phyloP scores from a whole-genome alignment of 495 filamentous ascomycete genomes.

The Choiromyces venosus region DNA sequence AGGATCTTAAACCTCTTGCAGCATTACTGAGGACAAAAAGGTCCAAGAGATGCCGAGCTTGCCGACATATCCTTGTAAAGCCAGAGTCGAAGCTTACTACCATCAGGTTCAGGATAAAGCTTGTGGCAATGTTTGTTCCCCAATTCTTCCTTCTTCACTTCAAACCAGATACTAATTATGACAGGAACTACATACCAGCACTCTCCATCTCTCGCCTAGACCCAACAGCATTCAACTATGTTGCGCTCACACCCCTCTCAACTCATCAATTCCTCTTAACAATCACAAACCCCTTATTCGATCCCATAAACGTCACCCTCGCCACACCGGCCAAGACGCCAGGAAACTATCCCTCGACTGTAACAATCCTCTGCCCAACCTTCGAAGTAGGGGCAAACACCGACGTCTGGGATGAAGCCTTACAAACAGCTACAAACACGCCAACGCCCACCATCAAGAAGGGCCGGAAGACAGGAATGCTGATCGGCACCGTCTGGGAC shows the following conservation, averaged over 20 bases:
- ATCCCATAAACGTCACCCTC: conserved; percentile 76
- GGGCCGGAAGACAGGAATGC: conserved; percentile 57
- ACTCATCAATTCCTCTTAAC: conserved; percentile 81
- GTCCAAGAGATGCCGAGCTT: conserved; percentile 83
- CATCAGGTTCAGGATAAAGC: conserved; percentile 79
- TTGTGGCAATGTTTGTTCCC: conserved; percentile 61
- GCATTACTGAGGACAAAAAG: conserved; percentile 83
- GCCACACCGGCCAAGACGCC: conserved; percentile 78
- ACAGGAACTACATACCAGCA: conserved; percentile 71
- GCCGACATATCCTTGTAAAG: conserved; percentile 90
- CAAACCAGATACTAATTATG: conserved; percentile 30
- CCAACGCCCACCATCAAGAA: conserved; percentile 41
- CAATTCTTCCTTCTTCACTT: conserved; percentile 65
- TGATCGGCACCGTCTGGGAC: conserved; percentile 94
- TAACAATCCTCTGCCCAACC: conserved; percentile 88
- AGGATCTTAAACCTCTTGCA: conserved; percentile 64
- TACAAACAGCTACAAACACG: conserved; percentile 47
- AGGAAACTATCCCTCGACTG: conserved; percentile 66
- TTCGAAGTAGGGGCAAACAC: conserved; percentile 94
- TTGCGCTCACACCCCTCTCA: conserved; percentile 57
- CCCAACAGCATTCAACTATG: conserved; percentile 42
- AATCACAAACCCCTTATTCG: conserved; percentile 89
- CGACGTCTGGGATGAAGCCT: conserved; percentile 91
- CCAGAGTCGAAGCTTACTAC: conserved; percentile 84
- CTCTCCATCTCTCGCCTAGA: conserved; percentile 64